Conservation (phyloP, 441 rosid genomes). For the Euphorbia corollata region DNA sequence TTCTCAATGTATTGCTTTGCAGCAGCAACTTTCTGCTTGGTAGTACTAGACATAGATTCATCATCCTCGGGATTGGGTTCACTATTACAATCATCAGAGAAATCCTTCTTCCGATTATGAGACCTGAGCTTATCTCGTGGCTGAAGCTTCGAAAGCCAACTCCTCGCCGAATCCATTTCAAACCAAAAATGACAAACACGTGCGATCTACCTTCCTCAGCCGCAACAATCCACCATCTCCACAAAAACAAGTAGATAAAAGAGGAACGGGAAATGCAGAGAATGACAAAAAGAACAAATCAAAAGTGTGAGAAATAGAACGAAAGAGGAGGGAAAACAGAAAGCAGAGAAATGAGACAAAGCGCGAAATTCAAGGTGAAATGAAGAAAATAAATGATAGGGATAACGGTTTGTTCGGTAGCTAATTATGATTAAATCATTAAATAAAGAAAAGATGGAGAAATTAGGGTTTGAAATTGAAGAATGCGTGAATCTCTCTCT, state of each 20-base stretch:
- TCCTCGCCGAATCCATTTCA: conserved; percentile 82
- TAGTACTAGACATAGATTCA: conserved; percentile 53
- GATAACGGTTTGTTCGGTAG: conserved; percentile 7
- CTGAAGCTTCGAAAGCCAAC: conserved; percentile 80
- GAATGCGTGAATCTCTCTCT: conserved; percentile 4
- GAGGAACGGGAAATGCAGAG: neutral
- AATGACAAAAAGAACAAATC: neutral
- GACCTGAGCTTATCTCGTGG: conserved; percentile 61
- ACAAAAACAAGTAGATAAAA: neutral
- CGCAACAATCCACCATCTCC: conserved; percentile 14
- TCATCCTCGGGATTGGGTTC: conserved; percentile 32
- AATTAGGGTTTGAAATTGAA: conserved; percentile 1
- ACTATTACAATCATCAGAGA: conserved; percentile 23
- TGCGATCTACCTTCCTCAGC: neutral
- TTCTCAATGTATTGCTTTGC: conserved; percentile 93
- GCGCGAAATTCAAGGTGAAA: conserved; percentile 29
- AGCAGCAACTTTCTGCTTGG: conserved; percentile 84
- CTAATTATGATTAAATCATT: neutral
- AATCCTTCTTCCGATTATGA: conserved; percentile 37
- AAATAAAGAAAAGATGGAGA: too few species aligned
- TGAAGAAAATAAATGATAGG: neutral
- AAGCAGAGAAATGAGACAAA: conserved; percentile 37
- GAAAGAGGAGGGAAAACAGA: conserved; percentile 2
- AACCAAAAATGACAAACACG: neutral
- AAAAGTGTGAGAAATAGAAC: too few species aligned